Evolutionary conservation across 805 yeast genomes (phyloP), one percentile per base, ranked within the genome.

Genomic region (Kregervanrija pseudodelftensis): DNA sequence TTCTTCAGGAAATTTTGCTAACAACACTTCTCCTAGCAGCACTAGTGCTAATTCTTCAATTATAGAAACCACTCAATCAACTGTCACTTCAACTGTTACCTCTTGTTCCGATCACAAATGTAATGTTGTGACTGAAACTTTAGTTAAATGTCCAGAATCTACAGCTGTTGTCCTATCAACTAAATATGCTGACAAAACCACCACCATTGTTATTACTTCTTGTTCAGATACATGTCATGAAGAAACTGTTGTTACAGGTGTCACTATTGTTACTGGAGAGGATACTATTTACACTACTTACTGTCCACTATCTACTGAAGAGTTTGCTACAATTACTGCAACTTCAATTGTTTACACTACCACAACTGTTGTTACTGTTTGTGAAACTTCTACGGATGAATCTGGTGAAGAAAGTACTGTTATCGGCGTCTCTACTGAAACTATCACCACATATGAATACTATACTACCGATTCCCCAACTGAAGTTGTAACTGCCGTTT

Each of bases 241-340:
- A 40, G 35, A 33, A 15, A 43, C 55, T 13, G 58, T 52, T 17
- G 49, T 58, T 10, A 62, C 68, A 14, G 66, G 66, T 33, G 53
- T 55, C n/a, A 58, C 60, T 9, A 50, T 52, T 15, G 55, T 60
- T 32, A 53, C 58, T 28, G 52, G 46, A n/a, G 43, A 45, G 9
- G 46, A 46, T 32, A 65, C 69, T 35, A 45, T 53, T n/a, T 61
- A 61, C 56, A 66, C 70, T 39, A 65, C 70, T 31, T 58, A 51
- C 55, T 64, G 69, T 47, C 69, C 69, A 54, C 30, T 54, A 11
- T 40, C 40, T 39, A 36, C 41, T 9, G 30, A 35, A 33, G 28
- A 31, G n/a, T 11, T 40, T 30, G 42, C 14, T 22, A 40, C 45
- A 22, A 36, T 37, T n/a, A 40, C 48, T 7, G 12, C 31, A 17